Conservation (phyloP, 1,139 yeast genomes). For the Diutina sp. region DNA sequence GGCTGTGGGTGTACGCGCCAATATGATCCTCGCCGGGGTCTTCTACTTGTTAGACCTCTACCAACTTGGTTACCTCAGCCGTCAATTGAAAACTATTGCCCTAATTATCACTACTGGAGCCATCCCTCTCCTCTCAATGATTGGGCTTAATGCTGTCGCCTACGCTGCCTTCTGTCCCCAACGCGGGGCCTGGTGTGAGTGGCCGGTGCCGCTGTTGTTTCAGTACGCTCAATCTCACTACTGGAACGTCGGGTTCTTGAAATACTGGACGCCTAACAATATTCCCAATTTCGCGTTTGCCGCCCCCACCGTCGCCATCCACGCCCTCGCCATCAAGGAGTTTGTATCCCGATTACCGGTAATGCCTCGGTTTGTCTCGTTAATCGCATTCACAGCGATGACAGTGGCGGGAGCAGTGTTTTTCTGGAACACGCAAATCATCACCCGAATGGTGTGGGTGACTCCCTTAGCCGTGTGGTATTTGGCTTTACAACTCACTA, state of each 20-base stretch:
- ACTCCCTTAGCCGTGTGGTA: constrained; percentile 71
- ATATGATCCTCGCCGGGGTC: constrained; percentile 61
- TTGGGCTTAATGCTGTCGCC: neutral
- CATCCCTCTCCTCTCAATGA: neutral
- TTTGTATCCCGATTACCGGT: constrained; percentile 18
- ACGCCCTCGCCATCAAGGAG: constrained; percentile 18
- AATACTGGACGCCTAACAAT: constrained; percentile 72
- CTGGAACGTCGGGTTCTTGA: constrained; percentile 76
- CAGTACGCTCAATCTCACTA: constrained; percentile 67
- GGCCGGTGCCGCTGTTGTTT: constrained; percentile 46
- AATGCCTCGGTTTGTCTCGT: constrained; percentile 16
- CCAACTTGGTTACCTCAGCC: neutral
- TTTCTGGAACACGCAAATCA: constrained; percentile 76
- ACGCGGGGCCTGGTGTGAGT: constrained; percentile 70
- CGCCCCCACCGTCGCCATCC: constrained; percentile 43
- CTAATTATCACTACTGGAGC: neutral
- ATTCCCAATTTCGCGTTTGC: constrained; percentile 79
- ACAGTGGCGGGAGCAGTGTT: constrained; percentile 40
- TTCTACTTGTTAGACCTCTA: constrained; percentile 47
- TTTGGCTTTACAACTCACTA: constrained; percentile 27
- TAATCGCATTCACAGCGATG: constrained; percentile 23
- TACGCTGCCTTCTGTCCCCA: constrained; percentile 5
- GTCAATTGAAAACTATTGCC: neutral
- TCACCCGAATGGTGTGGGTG: constrained; percentile 68
- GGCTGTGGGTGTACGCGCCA: constrained; percentile 59